Evolutionary conservation across 345 rosid species (phyloP).

Genomic region (Nasturtium officinale): DNA sequence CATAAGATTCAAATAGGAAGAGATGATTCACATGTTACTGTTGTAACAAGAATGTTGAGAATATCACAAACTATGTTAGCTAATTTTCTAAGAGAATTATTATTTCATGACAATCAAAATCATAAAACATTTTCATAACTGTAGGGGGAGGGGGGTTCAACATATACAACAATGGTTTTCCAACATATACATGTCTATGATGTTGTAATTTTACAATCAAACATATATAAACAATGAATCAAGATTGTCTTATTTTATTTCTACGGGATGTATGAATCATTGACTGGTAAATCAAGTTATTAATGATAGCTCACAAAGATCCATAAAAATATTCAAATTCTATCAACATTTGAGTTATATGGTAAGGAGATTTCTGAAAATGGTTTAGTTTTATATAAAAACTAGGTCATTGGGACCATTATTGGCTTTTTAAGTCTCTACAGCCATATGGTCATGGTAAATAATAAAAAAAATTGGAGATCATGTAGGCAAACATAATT

Average conservation of each 20-base stretch:
- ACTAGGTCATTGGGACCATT: too few species aligned
- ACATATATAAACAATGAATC: conserved; percentile 27
- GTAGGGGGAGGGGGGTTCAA: too few species aligned
- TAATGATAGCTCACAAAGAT: background rate
- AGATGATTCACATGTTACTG: too few species aligned
- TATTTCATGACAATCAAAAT: too few species aligned
- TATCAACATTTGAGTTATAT: background rate
- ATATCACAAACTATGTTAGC: too few species aligned
- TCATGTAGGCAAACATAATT: too few species aligned
- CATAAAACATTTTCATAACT: too few species aligned
- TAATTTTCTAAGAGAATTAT: too few species aligned
- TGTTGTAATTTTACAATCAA: conserved; percentile 31
- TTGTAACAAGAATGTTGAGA: too few species aligned
- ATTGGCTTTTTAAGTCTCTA: background rate
- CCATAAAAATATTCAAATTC: background rate
- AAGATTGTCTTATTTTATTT: conserved; percentile 20
- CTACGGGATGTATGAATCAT: conserved; percentile 3
- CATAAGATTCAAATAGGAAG: too few species aligned
- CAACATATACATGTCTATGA: conserved; percentile 9
- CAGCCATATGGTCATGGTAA: background rate
- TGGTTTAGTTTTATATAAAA: background rate
- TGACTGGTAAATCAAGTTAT: background rate
- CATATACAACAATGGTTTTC: too few species aligned
- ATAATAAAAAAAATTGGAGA: too few species aligned
- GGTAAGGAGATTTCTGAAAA: background rate